Percentiles rank a stretch among this genome's conserved stretches.
Conservation (phyloP, 163 green algal species). For the Chloromonas sp. region DNA sequence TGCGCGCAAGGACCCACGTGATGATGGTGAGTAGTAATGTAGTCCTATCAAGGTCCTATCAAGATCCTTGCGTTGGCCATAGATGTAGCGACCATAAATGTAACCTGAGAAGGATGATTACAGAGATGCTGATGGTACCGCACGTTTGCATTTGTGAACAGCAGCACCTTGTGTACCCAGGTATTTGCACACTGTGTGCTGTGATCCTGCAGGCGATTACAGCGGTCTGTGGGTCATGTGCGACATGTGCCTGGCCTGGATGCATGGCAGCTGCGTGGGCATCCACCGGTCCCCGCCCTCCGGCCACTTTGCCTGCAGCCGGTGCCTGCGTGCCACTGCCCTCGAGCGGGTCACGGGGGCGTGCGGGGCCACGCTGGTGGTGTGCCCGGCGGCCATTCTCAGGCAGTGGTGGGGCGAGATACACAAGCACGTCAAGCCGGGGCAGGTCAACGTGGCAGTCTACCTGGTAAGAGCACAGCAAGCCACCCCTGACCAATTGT, state of each 20-base stretch:
- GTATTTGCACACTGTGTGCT: too few relatives aligned
- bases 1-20: slow-evolving; percentile 7
- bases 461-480: slow-evolving; percentile 37
- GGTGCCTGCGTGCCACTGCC: slow-evolving; percentile 38
- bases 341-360: slow-evolving; percentile 10
- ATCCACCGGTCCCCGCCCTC: slow-evolving; percentile 3
- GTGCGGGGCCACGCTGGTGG: slow-evolving; percentile 79
- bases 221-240: slow-evolving; percentile 69
- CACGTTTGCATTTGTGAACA: too few relatives aligned
- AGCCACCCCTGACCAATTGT: too few relatives aligned
- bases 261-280: slow-evolving; percentile 69
- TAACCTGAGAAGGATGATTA: too few relatives aligned
- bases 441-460: slow-evolving; percentile 51
- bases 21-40: slow-evolving; percentile 6
- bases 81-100: too few relatives aligned
- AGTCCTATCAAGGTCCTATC: too few relatives aligned
- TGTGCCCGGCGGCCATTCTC: slow-evolving; percentile 83
- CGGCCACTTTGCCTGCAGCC: slow-evolving; percentile 39
- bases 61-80: too few relatives aligned
- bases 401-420: slow-evolving; percentile 78
- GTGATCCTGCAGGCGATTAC: slow-evolving; percentile 20
- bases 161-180: too few relatives aligned
- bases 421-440: slow-evolving; percentile 54
- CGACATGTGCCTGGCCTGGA: slow-evolving; percentile 63
- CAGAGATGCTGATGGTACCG: too few relatives aligned